Evolutionary conservation across 2,329 filamentous ascomycete genomes (phyloP).

Genomic region (Trichoderma aggressivum): DNA sequence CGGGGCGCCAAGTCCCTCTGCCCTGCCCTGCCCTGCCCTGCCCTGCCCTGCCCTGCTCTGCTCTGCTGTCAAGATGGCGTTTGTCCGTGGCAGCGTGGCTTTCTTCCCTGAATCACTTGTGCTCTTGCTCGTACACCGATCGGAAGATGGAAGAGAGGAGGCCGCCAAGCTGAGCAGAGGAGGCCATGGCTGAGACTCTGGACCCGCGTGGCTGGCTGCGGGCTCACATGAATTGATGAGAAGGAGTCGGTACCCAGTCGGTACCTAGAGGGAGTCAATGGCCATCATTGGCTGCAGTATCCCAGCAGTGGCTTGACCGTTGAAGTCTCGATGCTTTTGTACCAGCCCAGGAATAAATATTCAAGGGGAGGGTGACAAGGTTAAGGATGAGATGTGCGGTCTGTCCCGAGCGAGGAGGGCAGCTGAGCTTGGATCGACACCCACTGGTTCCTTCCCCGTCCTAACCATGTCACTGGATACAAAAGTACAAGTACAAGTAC

Average conservation of each 20-base stretch:
- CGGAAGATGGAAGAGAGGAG: neutral
- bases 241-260: constrained; percentile 1
- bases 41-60: no score
- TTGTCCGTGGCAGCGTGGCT: neutral
- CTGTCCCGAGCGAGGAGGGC: neutral
- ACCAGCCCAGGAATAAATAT: neutral
- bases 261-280: no score
- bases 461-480: neutral
- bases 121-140: neutral
- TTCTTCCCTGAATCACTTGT: neutral
- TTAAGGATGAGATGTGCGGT: neutral
- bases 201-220: constrained; percentile 8
- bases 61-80: neutral
- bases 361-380: neutral
- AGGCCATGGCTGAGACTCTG: constrained; percentile 6
- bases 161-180: neutral
- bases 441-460: neutral
- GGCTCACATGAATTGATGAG: constrained; percentile 6
- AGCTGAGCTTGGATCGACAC: neutral
- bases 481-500: no score
- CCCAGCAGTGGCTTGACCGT: neutral
- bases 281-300: neutral
- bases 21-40: no score
- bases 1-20: constrained; percentile 5
- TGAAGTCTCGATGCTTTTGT: neutral